A percentile compares a stretch with the other conserved stretches of the same genome.
These are phyloP conservation scores for Nakazawaea holstii DNA, from an alignment of 805 yeast species.

Conservation along the genomic window DNA sequence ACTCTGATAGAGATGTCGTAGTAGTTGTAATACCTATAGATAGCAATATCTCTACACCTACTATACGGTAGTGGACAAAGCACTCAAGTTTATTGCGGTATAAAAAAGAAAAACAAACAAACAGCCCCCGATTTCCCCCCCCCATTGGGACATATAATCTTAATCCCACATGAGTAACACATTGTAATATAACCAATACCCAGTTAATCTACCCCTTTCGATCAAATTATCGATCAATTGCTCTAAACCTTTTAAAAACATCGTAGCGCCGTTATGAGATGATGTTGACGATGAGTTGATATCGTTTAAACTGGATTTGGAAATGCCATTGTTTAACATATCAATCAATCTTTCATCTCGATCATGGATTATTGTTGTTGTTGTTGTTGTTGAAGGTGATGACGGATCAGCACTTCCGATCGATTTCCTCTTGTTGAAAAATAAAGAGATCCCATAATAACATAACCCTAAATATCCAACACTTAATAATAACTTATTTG, in stretches of 20 bases:
- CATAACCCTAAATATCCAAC: conserved; percentile 10
- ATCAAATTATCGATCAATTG: conserved; percentile 1
- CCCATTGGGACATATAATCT: no score
- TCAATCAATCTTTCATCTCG: not conserved
- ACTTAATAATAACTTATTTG: not conserved
- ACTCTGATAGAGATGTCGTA: no score
- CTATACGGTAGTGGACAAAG: no score
- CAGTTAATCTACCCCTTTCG: conserved; percentile 7
- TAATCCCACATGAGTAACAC: conserved; percentile 1
- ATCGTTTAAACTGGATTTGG: not conserved
- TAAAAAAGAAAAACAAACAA: no score
- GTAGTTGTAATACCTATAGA: no score
- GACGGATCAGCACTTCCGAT: not conserved
- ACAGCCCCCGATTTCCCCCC: not conserved
- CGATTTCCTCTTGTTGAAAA: not conserved
- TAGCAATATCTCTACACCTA: no score
- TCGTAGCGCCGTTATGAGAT: not conserved
- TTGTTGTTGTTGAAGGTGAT: not conserved
- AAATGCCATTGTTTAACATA: not conserved
- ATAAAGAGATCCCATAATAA: conserved; percentile 2
- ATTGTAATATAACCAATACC: conserved; percentile 8
- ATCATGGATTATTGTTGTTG: not conserved
- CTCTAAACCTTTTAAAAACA: not conserved
- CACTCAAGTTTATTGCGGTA: no score
- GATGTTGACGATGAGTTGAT: no score